phyloP scores from a whole-genome alignment of 805 yeast genomes.

The Wickerhamomyces queroliae region DNA sequence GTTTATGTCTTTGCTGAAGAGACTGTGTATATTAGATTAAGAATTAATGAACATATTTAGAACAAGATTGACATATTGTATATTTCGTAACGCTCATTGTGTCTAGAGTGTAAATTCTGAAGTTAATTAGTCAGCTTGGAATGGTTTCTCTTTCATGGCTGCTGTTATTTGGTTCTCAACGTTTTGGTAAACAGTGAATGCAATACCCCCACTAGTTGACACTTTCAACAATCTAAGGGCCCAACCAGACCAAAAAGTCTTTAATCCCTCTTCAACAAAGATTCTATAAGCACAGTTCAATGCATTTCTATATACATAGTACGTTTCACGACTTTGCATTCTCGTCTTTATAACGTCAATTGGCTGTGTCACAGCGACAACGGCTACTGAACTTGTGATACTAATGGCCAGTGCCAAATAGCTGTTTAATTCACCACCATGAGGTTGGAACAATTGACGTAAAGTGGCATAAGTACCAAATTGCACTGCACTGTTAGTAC shows the following conservation, averaged over 20 bases:
- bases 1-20: neutral
- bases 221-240: constrained; percentile 66
- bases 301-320: constrained; percentile 51
- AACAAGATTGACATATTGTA: no score
- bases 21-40: neutral
- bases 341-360: constrained; percentile 83
- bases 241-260: constrained; percentile 53
- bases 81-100: no score
- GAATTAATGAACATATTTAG: neutral
- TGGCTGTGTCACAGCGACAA: constrained; percentile 79
- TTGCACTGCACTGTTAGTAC: constrained; percentile 73
- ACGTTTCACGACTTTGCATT: constrained; percentile 74
- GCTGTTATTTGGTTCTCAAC: constrained; percentile 41
- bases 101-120: neutral
- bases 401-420: constrained; percentile 39
- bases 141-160: constrained; percentile 32
- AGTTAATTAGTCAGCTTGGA: constrained; percentile 20
- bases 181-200: constrained; percentile 56
- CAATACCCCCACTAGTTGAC: constrained; percentile 64
- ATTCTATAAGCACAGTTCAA: constrained; percentile 47
- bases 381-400: constrained; percentile 62
- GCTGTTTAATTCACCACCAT: constrained; percentile 29
- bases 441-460: constrained; percentile 64
- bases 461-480: constrained; percentile 77
- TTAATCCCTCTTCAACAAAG: constrained; percentile 39